Base-by-base conservation (phyloP, 2,329 filamentous ascomycete genomes). In the Exophiala sp. region DNA sequence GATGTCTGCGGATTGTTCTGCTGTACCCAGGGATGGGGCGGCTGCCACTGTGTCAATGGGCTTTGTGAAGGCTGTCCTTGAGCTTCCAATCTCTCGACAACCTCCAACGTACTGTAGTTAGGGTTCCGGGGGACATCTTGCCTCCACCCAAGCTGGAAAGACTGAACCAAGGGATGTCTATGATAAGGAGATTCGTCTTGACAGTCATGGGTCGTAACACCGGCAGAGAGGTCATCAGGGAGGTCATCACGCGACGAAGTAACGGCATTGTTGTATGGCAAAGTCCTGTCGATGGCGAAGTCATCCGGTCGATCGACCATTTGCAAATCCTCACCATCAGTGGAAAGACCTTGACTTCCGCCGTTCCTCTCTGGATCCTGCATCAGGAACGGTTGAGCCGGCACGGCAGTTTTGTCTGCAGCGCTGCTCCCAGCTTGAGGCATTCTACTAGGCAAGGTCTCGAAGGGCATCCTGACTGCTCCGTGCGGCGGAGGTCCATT, bases 401-500 rank as follows among this genome's bases (percentile, higher is more conserved):
- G 57, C 12, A 57, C 46, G 34, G 47, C 53, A 33, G 55, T 49
- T 50, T 53, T 54, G 8, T 52, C 57, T 16, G 54, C 51, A 14
- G 48, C 55, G 5, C 39, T 44, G 42, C 24, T 29, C 24, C 24
- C 24, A 29, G 24, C 24, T 29, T 8, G 2, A 29, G 2, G 24
- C 24, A 29, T 29, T 4, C 21, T 48, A 50, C 41, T 52, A 41
- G 14, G 57, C 57, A 21, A 47, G 20, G n/a, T 55, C 41, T 24
- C 24, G 24, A 62, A 65, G 18, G 43, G 55, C 29, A 61, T 40
- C 12, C 64, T 66, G 32, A 47, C 49, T 32, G 61, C 52, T 29
- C 54, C 35, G 33, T 60, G 54, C 42, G 57, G 53, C 32, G 43
- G 21, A 32, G 35, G 32, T 8, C 45, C 54, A 11, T 36, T 42